Percentiles rank a stretch among this genome's conserved stretches.
These are phyloP conservation scores for Talaromyces sp. DNA, from an alignment of 2,329 filamentous ascomycete species.

Conservation along the genomic window DNA sequence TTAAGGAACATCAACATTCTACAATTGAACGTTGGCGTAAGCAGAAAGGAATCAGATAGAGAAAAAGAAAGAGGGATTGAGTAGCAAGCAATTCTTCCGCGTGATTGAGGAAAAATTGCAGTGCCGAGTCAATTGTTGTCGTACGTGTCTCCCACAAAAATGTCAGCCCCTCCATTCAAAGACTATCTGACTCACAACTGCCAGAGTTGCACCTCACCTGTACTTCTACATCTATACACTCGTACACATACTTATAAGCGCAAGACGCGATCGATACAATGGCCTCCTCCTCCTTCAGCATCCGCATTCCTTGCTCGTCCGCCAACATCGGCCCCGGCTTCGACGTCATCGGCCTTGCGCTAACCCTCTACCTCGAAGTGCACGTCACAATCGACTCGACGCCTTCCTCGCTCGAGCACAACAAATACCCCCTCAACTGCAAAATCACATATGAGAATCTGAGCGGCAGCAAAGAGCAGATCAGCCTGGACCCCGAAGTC, in stretches of 20 bases:
- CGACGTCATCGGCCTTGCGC: constrained; percentile 89
- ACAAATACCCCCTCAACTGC: constrained; percentile 59
- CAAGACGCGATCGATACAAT: constrained; percentile 16
- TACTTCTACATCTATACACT: background rate
- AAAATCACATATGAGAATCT: constrained; percentile 85
- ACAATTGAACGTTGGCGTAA: no score
- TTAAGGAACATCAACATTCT: background rate
- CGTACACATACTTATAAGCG: background rate
- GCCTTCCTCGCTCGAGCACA: constrained; percentile 44
- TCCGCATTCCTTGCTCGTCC: constrained; percentile 86
- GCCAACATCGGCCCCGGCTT: constrained; percentile 98
- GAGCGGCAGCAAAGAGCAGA: constrained; percentile 66
- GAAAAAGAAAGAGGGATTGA: background rate
- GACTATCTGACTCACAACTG: constrained; percentile 2
- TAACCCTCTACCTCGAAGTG: constrained; percentile 91
- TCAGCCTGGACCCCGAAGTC: constrained; percentile 76
- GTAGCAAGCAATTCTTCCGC: background rate
- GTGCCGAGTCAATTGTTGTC: background rate
- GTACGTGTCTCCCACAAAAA: background rate
- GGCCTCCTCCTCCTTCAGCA: constrained; percentile 54
- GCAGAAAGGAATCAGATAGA: no score
- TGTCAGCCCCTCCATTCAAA: background rate
- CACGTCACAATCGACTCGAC: constrained; percentile 70
- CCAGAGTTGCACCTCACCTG: background rate
- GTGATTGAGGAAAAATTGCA: background rate